Percentiles rank a stretch among this genome's conserved stretches.
phyloP scores from a whole-genome alignment of 148 eudicot species.

The Dianthus caryophyllus region DNA sequence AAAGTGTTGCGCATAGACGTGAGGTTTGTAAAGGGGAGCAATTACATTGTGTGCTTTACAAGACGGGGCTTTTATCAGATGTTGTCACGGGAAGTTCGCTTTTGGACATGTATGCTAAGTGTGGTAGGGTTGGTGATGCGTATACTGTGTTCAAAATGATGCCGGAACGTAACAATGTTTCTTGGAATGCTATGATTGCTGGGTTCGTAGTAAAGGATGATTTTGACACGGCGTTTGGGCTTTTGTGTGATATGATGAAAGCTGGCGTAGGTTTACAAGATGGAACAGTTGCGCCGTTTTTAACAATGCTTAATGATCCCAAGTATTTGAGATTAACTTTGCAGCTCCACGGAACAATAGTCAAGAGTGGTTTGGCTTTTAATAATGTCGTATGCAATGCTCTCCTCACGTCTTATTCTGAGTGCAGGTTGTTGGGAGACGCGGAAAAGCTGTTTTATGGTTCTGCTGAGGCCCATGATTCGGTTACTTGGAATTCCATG shows the following conservation, averaged over 20 bases:
- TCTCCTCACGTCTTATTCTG: constrained; percentile 51
- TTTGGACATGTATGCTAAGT: constrained; percentile 72
- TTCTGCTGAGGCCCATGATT: constrained; percentile 38
- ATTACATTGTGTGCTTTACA: constrained; percentile 45
- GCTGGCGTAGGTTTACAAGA: constrained; percentile 52
- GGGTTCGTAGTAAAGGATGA: constrained; percentile 49
- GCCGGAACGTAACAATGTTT: constrained; percentile 45
- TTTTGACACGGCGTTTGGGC: constrained; percentile 31
- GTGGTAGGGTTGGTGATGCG: constrained; percentile 54
- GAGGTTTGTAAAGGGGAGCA: constrained; percentile 43
- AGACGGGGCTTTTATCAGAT: constrained; percentile 41
- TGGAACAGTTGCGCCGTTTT: constrained; percentile 58
- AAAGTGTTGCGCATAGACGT: constrained; percentile 43
- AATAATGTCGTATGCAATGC: constrained; percentile 59
- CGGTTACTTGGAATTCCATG: constrained; percentile 79
- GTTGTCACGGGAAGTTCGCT: constrained; percentile 59
- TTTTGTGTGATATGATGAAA: constrained; percentile 42
- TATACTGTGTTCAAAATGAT: constrained; percentile 41
- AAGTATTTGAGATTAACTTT: constrained; percentile 32
- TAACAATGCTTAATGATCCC: constrained; percentile 50
- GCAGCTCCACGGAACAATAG: constrained; percentile 55
- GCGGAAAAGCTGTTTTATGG: constrained; percentile 45
- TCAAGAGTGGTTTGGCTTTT: constrained; percentile 47
- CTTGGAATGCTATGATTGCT: constrained; percentile 74
- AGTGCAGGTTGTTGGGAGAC: constrained; percentile 48